These are phyloP conservation scores for Lactarius psammicola DNA, from an alignment of 768 basidiomycete species.

Conservation along the genomic window DNA sequence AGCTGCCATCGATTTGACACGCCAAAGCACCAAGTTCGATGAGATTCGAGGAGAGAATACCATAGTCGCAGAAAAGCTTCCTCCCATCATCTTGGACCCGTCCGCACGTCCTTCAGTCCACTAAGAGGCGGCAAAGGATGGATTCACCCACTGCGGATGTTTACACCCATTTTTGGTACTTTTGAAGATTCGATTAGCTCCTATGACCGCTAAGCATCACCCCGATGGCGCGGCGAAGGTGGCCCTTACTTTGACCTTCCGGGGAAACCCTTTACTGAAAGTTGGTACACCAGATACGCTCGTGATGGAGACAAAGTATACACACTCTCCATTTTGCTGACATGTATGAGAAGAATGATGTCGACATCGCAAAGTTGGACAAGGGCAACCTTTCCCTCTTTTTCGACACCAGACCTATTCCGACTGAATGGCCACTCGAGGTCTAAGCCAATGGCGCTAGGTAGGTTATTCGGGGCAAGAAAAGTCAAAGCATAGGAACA, in stretches of 20 bases:
- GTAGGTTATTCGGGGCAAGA: neutral
- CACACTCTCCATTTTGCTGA: slow-evolving; percentile 49
- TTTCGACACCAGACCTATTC: slow-evolving; percentile 29
- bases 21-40: slow-evolving; percentile 50
- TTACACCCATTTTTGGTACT: slow-evolving; percentile 47
- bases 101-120: neutral
- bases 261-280: slow-evolving; percentile 41
- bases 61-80: slow-evolving; percentile 49
- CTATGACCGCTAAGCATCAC: slow-evolving; percentile 32
- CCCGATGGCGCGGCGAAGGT: neutral
- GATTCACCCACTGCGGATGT: slow-evolving; percentile 45
- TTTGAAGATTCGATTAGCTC: slow-evolving; percentile 44
- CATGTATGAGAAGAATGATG: slow-evolving; percentile 48
- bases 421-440: slow-evolving; percentile 48
- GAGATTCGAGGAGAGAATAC: slow-evolving; percentile 42
- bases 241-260: slow-evolving; percentile 40
- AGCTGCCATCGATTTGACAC: slow-evolving; percentile 39
- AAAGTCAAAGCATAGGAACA: neutral
- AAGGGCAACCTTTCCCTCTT: slow-evolving; percentile 42
- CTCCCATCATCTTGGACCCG: slow-evolving; percentile 43
- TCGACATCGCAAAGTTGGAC: slow-evolving; percentile 46
- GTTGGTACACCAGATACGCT: slow-evolving; percentile 2
- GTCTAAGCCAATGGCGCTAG: slow-evolving; percentile 51
- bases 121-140: neutral
- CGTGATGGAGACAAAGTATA: neutral